phyloP scores from a whole-genome alignment of 2,329 filamentous ascomycete species.

The Orbilia ellipsospora region DNA sequence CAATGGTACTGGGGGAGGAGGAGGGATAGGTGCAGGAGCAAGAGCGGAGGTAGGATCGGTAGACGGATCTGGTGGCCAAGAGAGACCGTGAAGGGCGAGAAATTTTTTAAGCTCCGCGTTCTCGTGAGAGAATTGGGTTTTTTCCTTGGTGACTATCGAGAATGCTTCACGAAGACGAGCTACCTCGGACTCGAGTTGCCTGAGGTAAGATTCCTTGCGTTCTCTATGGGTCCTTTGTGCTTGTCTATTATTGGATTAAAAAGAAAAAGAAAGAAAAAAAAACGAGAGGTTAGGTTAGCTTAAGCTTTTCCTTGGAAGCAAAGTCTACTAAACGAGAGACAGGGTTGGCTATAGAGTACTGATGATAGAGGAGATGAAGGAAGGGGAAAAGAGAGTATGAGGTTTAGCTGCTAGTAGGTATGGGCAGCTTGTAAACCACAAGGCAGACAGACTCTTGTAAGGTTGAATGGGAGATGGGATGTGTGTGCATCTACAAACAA shows the following conservation, averaged over 20 bases:
- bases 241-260: conserved; percentile 75
- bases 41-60: conserved; percentile 56
- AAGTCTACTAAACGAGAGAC: conserved; percentile 47
- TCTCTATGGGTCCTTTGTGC: conserved; percentile 97
- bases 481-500: conserved; percentile 29
- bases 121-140: conserved; percentile 79
- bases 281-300: conserved; percentile 42
- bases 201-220: conserved; percentile 95
- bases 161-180: conserved; percentile 88
- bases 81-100: conserved; percentile 70
- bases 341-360: conserved; percentile 18
- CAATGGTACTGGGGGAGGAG: conserved; percentile 49
- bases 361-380: neutral
- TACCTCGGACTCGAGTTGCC: conserved; percentile 90
- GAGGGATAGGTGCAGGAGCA: conserved; percentile 50
- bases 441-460: conserved; percentile 53
- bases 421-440: conserved; percentile 11
- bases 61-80: conserved; percentile 63
- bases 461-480: conserved; percentile 32
- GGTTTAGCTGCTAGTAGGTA: conserved; percentile 32
- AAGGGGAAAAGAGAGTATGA: conserved; percentile 29
- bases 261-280: conserved; percentile 16
- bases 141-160: conserved; percentile 77
- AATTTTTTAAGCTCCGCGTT: conserved; percentile 78
- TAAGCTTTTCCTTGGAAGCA: conserved; percentile 34